phyloP scores from a whole-genome alignment of 1,284 basidiomycete genomes.

The Cutaneotrichosporon mucoides region DNA sequence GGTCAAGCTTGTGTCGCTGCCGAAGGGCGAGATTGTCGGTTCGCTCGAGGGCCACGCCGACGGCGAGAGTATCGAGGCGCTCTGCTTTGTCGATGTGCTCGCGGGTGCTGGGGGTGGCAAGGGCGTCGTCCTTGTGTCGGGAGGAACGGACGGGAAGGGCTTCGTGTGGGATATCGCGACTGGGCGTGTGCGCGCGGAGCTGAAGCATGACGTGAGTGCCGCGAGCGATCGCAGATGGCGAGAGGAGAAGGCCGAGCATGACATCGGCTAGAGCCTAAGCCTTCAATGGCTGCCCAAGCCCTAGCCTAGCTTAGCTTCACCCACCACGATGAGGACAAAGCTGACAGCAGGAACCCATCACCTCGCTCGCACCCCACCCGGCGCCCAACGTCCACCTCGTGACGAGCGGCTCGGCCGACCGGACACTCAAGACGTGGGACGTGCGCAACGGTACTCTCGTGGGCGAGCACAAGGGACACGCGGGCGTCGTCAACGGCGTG shows the following conservation, averaged over 20 bases:
- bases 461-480: slow-evolving; percentile 78
- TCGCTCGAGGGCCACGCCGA: slow-evolving; percentile 78
- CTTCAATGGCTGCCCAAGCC: too few relatives aligned
- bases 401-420: slow-evolving; percentile 80
- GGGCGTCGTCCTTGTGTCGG: slow-evolving; percentile 70
- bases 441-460: slow-evolving; percentile 74
- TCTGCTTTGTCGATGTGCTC: slow-evolving; percentile 77
- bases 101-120: slow-evolving; percentile 55
- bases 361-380: slow-evolving; percentile 69
- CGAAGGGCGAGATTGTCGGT: slow-evolving; percentile 76
- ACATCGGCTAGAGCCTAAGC: too few relatives aligned
- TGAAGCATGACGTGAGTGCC: slow-evolving; percentile 67
- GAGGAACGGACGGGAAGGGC: slow-evolving; percentile 88
- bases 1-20: slow-evolving; percentile 77
- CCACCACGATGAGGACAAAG: neutral
- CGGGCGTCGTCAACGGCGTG: slow-evolving; percentile 71
- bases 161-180: slow-evolving; percentile 91
- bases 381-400: slow-evolving; percentile 64
- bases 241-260: too few relatives aligned
- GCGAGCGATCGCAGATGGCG: too few relatives aligned
- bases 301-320: too few relatives aligned
- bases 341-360: slow-evolving; percentile 67
- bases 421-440: slow-evolving; percentile 86
- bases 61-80: slow-evolving; percentile 84
- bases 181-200: slow-evolving; percentile 70